Evolutionary conservation across 805 yeast species (phyloP), one percentile per base, ranked within the genome.

Genomic region (Pichia nakasei): DNA sequence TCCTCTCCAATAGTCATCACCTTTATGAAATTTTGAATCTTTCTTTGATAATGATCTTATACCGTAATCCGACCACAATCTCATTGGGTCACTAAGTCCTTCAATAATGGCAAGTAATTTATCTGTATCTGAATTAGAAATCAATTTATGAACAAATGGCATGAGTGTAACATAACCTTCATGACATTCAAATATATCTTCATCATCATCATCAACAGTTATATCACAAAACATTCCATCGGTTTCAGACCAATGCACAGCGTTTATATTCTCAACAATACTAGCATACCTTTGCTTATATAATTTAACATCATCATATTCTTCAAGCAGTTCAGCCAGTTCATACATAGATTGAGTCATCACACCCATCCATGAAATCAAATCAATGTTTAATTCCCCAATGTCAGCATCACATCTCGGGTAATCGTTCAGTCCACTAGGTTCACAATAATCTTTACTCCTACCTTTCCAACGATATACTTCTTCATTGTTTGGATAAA

Each of bases 1-100:
- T 1, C 96, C 93, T 50, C 96, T 75, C 98, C 98, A 93, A 66
- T 93, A 93, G 62, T 91, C 81, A 57, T 93, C 98, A 8, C 73
- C 91, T 0, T 80, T 75, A 44, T 83, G 83, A 64, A 82, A 93
- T 46, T 57, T 65, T 19, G 66, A 66, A 53, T 85, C 89, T 5
- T 69, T 53, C 54, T 77, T 78, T 1, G 96, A 84, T 32, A 93
- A 66, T 0, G 95, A 84, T 49, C 96, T 70, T 32, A 93, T 67
- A 13, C 98, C 98, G 52, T 59, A 87, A 1, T 72, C 73, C 8
- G 86, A 65, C 84, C 93, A 89, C 42, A 93, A 64, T 54, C 81
- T 80, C 12, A 77, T 75, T 1, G 88, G 84, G 55, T 89, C 84
- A 5, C 75, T 56, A 37, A 93, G 69, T 36, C 76, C 58, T 15